Conservation (phyloP, 1,284 basidiomycete genomes). For the Irpex sp. region DNA sequence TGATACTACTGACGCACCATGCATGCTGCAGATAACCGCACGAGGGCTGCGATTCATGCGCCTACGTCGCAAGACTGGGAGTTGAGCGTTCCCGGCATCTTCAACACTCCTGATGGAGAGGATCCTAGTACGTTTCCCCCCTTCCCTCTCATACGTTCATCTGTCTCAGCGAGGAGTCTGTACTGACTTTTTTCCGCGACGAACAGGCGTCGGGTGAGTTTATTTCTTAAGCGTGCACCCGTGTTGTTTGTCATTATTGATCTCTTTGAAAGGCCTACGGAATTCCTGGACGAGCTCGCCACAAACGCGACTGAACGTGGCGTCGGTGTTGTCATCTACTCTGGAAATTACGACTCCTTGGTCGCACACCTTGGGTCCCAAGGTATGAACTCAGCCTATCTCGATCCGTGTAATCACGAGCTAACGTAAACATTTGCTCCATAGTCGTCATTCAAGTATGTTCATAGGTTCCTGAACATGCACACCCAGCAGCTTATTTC, state of each 20-base stretch:
- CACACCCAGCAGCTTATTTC: not conserved
- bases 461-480: not conserved
- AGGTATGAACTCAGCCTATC: conserved; percentile 39
- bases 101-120: not conserved
- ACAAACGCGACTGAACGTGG: conserved; percentile 23
- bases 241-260: conserved; percentile 31
- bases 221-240: conserved; percentile 60
- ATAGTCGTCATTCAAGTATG: not conserved
- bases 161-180: not conserved
- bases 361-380: conserved; percentile 14
- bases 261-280: conserved; percentile 18
- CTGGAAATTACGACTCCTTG: conserved; percentile 29
- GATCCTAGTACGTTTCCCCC: not conserved
- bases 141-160: no score
- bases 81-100: not conserved
- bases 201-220: conserved; percentile 36
- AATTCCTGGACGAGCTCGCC: conserved; percentile 28
- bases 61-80: conserved; percentile 11
- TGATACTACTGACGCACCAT: not conserved
- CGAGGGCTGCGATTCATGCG: conserved; percentile 10
- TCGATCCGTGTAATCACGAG: conserved; percentile 36
- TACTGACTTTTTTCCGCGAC: no score
- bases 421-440: not conserved
- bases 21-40: not conserved
- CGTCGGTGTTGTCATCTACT: conserved; percentile 28